Percentiles rank a stretch among this genome's conserved stretches.
Evolutionary conservation across 2,329 filamentous ascomycete genomes (phyloP).

Genomic region (Fusarium subtropicale): DNA sequence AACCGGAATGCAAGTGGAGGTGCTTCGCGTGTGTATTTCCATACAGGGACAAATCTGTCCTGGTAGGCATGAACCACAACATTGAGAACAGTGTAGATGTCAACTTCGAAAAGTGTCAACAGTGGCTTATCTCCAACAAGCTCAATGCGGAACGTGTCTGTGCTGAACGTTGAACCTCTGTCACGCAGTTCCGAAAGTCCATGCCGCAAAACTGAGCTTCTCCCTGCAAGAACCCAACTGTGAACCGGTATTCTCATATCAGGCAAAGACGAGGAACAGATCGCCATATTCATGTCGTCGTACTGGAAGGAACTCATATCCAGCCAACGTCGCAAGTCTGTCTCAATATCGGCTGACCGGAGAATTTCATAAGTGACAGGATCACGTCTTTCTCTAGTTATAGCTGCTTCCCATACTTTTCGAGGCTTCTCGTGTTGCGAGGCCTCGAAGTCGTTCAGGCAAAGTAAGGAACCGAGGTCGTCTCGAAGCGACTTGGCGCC

Average conservation of each 20-base stretch:
- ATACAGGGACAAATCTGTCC: constrained; percentile 83
- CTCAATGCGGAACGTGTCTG: constrained; percentile 50
- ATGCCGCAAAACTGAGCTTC: constrained; percentile 76
- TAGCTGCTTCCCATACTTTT: constrained; percentile 54
- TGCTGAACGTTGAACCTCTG: constrained; percentile 30
- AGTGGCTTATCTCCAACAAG: constrained; percentile 62
- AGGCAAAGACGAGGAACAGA: constrained; percentile 71
- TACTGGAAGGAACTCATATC: constrained; percentile 54
- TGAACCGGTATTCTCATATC: constrained; percentile 83
- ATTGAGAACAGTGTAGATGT: constrained; percentile 83
- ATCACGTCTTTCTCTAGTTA: constrained; percentile 60
- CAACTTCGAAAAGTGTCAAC: constrained; percentile 75
- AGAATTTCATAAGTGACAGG: constrained; percentile 65
- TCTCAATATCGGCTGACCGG: constrained; percentile 73
- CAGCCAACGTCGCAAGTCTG: constrained; percentile 67
- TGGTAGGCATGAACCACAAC: constrained; percentile 83
- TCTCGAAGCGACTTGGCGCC: constrained; percentile 77
- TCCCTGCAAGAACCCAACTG: constrained; percentile 79
- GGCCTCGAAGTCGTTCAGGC: constrained; percentile 70
- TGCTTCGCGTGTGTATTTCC: constrained; percentile 80
- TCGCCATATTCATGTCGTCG: constrained; percentile 56
- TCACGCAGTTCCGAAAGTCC: constrained; percentile 68
- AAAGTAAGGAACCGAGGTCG: constrained; percentile 76
- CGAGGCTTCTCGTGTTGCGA: constrained; percentile 56
- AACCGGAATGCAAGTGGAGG: constrained; percentile 76